Evolutionary conservation across 202 grass and related monocot genomes (phyloP).

Genomic region (Tripidium arundinaceum): DNA sequence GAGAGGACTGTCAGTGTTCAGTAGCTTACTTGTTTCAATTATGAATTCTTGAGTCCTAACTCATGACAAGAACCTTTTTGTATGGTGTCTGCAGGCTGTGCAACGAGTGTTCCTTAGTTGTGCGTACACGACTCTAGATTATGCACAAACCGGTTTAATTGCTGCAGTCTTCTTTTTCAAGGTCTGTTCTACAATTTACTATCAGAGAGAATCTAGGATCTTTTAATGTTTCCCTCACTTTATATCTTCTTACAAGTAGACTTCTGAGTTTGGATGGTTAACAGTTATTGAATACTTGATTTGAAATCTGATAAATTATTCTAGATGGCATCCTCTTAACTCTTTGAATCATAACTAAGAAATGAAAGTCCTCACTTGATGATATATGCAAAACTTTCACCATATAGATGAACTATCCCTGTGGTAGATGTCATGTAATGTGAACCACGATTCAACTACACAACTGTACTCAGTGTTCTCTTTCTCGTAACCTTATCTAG

Average conservation of each 20-base stretch:
- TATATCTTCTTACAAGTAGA: background rate
- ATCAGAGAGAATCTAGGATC: slow-evolving; percentile 3
- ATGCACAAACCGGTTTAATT: slow-evolving; percentile 97
- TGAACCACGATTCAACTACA: background rate
- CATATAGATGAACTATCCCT: background rate
- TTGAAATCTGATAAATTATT: background rate
- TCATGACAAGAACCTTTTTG: background rate
- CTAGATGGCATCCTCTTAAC: background rate
- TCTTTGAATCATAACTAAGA: background rate
- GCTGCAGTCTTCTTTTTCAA: slow-evolving; percentile 99
- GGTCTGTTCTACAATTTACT: slow-evolving; percentile 44
- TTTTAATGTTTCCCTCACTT: slow-evolving; percentile 12
- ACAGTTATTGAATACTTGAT: background rate
- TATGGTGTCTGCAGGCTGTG: slow-evolving; percentile 56
- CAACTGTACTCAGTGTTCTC: slow-evolving; percentile 23
- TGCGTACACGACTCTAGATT: slow-evolving; percentile 82
- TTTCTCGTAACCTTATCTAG: slow-evolving; percentile 45
- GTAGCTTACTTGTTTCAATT: slow-evolving; percentile 18
- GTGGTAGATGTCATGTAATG: slow-evolving; percentile 7
- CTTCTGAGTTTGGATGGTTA: background rate
- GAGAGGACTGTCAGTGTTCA: slow-evolving; percentile 6
- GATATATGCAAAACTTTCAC: background rate
- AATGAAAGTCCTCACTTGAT: background rate
- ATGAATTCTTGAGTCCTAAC: background rate
- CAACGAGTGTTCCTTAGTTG: slow-evolving; percentile 76